Evolutionary conservation across 306 rosid genomes (phyloP), one percentile per base, ranked within the genome.

Genomic region (Canavalia ensiformis): DNA sequence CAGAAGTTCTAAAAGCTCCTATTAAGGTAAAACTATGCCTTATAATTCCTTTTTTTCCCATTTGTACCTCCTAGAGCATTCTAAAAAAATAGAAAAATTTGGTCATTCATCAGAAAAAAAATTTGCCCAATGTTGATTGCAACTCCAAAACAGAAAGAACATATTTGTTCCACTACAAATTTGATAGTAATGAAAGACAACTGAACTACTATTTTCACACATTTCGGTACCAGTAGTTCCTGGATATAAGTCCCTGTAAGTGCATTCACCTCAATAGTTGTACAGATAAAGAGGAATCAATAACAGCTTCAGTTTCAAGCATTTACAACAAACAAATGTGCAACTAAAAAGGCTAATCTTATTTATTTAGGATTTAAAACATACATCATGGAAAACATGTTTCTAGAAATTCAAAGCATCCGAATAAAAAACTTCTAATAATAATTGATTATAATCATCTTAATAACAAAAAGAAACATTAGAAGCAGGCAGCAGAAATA

Each of bases 401-500:
- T 80, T 71, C 30, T 13, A 71, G 18, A 47, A 18, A 57, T n/a
- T 28, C 55, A 71, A 7, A 33, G 63, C 5, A 47, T 52, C 51
- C 55, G 5, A 56, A 58, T 45, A 64, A 47, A 51, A 7, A 37
- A 51, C 65, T 18, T 52, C 7, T 4, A 63, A 8, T 52, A 39
- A 51, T 11, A 29, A 42, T 34, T 49, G 52, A 64, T 77, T n/a
- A 44, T 54, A 41, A 77, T 35, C 60, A 67, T 58, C 47, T 28
- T 64, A 13, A 39, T 37, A 64, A 33, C 46, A 34, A 59, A 37
- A 54, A 44, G 56, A 68, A 81, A 50, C 55, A 51, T 56, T 55
- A 39, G 80, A 86, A 30, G 67, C 64, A 77, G 12, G 37, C 54
- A 55, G 54, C 45, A 30, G 55, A 58, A 34, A 76, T n/a, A 57